phyloP scores from a whole-genome alignment of 192 early-diverging fungal genomes.

The Geranomyces michiganensis region DNA sequence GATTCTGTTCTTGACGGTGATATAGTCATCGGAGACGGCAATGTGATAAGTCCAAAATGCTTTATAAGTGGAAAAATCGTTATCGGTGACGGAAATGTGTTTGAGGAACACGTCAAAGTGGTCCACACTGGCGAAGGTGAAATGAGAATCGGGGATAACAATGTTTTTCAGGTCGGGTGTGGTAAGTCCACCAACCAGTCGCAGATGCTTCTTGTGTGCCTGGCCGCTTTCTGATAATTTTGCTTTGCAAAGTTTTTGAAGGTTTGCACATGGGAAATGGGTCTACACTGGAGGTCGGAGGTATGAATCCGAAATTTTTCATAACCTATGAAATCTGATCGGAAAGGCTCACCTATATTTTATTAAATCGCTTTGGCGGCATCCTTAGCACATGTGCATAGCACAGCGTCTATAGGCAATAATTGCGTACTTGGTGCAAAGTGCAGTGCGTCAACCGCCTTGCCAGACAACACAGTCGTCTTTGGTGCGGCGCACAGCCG shows the following conservation, averaged over 20 bases:
- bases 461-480: slow-evolving; percentile 69
- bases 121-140: slow-evolving; percentile 60
- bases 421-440: slow-evolving; percentile 73
- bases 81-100: slow-evolving; percentile 72
- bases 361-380: too few relatives aligned
- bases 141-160: slow-evolving; percentile 67
- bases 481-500: slow-evolving; percentile 59
- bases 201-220: too few relatives aligned
- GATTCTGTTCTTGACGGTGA: not conserved
- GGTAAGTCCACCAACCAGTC: slow-evolving; percentile 45
- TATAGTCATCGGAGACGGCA: not conserved
- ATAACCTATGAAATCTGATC: too few relatives aligned
- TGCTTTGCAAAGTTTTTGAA: slow-evolving; percentile 64
- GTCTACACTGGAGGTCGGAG: slow-evolving; percentile 68
- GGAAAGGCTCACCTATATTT: too few relatives aligned
- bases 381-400: slow-evolving; percentile 3
- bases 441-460: slow-evolving; percentile 60
- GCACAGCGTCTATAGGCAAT: slow-evolving; percentile 63
- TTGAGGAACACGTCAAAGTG: slow-evolving; percentile 74
- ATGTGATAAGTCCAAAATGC: slow-evolving; percentile 73
- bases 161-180: slow-evolving; percentile 74
- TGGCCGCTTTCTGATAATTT: too few relatives aligned
- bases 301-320: slow-evolving; percentile 35
- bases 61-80: slow-evolving; percentile 67
- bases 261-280: slow-evolving; percentile 65